A percentile compares a stretch with the other conserved stretches of the same genome.
phyloP scores from a whole-genome alignment of 164 flowering plant genomes.

The Magnolia kwangsiensis region DNA sequence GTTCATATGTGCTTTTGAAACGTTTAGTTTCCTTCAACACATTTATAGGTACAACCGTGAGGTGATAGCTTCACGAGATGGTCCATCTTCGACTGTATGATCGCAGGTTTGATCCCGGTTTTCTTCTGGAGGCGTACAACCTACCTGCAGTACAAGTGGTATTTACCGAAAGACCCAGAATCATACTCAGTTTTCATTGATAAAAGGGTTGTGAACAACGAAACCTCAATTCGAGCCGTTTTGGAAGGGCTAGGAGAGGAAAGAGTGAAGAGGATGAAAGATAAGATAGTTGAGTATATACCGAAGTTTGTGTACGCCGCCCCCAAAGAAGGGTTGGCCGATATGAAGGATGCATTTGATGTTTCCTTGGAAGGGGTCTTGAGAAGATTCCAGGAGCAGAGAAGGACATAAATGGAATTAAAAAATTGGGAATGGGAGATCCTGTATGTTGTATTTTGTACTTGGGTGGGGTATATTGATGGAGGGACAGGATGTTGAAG shows the following conservation, averaged over 20 bases:
- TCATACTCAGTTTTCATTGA: slow-evolving; percentile 86
- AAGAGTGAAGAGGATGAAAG: slow-evolving; percentile 62
- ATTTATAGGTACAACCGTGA: slow-evolving; percentile 56
- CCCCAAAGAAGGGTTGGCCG: slow-evolving; percentile 44
- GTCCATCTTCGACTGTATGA: slow-evolving; percentile 92
- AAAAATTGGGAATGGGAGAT: neutral
- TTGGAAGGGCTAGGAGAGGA: slow-evolving; percentile 46
- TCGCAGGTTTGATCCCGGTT: slow-evolving; percentile 95
- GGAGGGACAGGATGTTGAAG: no score
- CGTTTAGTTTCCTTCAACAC: no score
- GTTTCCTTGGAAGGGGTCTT: slow-evolving; percentile 77
- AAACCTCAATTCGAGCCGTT: slow-evolving; percentile 49
- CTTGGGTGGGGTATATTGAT: no score
- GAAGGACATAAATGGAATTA: neutral
- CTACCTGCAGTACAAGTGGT: slow-evolving; percentile 85
- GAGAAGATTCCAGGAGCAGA: slow-evolving; percentile 53
- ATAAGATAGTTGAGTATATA: slow-evolving; percentile 60
- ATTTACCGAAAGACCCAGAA: slow-evolving; percentile 58
- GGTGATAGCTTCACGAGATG: slow-evolving; percentile 95
- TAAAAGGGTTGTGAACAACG: slow-evolving; percentile 61
- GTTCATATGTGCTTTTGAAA: no score
- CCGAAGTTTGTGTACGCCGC: slow-evolving; percentile 71
- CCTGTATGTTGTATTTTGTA: no score
- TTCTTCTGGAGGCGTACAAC: slow-evolving; percentile 89
- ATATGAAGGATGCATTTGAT: slow-evolving; percentile 74